phyloP scores from a whole-genome alignment of 768 basidiomycete genomes.

The Termitomyces bulborhizus region DNA sequence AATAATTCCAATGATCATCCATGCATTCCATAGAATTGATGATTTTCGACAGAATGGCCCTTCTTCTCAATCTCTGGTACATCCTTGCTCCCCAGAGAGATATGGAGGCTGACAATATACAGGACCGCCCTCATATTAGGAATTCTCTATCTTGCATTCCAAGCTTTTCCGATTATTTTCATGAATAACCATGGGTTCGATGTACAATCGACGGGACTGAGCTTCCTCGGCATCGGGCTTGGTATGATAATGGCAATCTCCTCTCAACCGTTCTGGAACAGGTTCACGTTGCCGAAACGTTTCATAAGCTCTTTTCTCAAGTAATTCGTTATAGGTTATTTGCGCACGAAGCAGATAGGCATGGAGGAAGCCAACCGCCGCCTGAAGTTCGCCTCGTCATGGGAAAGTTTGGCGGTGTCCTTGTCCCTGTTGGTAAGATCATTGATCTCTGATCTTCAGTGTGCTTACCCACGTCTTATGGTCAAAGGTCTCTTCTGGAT shows the following conservation, averaged over 20 bases:
- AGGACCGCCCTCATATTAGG: constrained; percentile 58
- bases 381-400: constrained; percentile 63
- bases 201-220: constrained; percentile 44
- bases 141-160: constrained; percentile 59
- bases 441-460: constrained; percentile 36
- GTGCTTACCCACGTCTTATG: constrained; percentile 33
- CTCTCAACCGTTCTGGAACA: constrained; percentile 50
- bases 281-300: constrained; percentile 28
- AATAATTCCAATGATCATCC: not conserved
- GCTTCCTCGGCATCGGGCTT: constrained; percentile 56
- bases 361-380: constrained; percentile 41
- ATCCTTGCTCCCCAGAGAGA: constrained; percentile 8
- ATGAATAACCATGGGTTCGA: constrained; percentile 40
- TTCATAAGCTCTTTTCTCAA: constrained; percentile 9
- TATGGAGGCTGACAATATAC: constrained; percentile 7
- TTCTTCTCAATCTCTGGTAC: constrained; percentile 66
- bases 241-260: constrained; percentile 47
- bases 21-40: constrained; percentile 41
- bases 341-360: constrained; percentile 18
- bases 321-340: not conserved
- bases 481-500: constrained; percentile 51
- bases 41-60: constrained; percentile 67
- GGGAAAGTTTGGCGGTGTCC: constrained; percentile 62
- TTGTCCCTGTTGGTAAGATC: constrained; percentile 50
- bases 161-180: constrained; percentile 54